These are phyloP conservation scores for Picea abies DNA, from an alignment of 83 land plant species.

Conservation along the genomic window DNA sequence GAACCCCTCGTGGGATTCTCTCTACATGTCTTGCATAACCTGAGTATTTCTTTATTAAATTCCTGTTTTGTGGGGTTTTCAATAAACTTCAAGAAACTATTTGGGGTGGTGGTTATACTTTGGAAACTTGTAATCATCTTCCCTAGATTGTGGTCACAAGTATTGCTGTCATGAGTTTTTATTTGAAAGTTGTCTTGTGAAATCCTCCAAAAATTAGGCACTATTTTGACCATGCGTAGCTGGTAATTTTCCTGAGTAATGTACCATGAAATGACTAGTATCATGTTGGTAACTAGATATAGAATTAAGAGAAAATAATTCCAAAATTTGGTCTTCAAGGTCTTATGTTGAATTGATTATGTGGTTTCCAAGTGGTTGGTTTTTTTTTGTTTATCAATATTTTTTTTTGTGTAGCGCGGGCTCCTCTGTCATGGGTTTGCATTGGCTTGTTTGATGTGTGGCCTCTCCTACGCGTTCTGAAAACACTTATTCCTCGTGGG, in stretches of 20 bases:
- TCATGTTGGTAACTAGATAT: no score
- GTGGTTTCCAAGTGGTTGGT: slow-evolving; percentile 20
- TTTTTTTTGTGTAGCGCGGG: no score
- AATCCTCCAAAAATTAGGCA: neutral
- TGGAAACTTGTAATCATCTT: neutral
- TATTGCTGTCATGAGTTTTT: neutral
- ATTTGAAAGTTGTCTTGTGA: neutral
- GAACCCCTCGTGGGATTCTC: no score
- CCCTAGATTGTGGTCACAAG: neutral
- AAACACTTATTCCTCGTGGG: no score
- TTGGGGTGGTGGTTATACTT: neutral
- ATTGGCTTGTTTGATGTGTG: no score
- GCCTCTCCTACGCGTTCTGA: no score
- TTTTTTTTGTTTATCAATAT: no score
- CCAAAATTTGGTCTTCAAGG: no score
- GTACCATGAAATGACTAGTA: neutral
- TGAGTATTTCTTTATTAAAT: slow-evolving; percentile 24
- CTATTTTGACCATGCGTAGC: neutral
- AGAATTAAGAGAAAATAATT: no score
- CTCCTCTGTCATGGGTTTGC: no score
- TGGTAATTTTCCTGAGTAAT: neutral
- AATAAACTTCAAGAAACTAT: neutral
- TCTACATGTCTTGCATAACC: no score
- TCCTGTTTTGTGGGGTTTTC: neutral
- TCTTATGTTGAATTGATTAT: neutral